phyloP scores from a whole-genome alignment of 2,329 filamentous ascomycete genomes.

The Colletotrichum sp. region DNA sequence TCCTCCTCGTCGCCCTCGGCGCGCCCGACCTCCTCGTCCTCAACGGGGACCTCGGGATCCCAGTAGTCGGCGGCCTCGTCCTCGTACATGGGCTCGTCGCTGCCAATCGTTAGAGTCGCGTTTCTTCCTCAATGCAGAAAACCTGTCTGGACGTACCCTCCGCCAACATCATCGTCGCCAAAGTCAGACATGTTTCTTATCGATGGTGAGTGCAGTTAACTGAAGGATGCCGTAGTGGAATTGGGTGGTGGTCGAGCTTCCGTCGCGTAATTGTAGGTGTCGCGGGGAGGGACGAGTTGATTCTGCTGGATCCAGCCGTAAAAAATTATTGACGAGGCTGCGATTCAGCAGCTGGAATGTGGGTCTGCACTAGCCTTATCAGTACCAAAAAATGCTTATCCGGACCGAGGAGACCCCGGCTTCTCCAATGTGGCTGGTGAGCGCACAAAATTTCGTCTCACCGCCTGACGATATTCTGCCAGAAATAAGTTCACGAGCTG shows the following conservation, averaged over 20 bases:
- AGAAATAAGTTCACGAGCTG: conserved; percentile 8
- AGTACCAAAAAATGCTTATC: conserved; percentile 4
- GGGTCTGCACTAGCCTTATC: conserved; percentile 14
- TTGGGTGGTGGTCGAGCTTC: background rate
- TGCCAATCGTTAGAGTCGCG: conserved; percentile 31
- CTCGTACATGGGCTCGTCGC: conserved; percentile 75
- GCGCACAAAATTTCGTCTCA: conserved; percentile 19
- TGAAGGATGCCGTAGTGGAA: background rate
- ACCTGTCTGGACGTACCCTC: conserved; percentile 11
- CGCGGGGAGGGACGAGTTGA: background rate
- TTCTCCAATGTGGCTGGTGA: background rate
- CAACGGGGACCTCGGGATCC: conserved; percentile 48
- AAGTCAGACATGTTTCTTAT: conserved; percentile 70
- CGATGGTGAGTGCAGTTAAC: background rate
- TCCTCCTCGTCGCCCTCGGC: conserved; percentile 60
- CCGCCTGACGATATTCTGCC: conserved; percentile 14
- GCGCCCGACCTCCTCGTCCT: conserved; percentile 61
- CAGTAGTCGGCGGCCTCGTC: conserved; percentile 62
- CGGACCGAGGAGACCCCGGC: conserved; percentile 13
- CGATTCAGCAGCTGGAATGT: background rate
- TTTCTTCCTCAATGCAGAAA: background rate
- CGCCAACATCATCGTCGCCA: conserved; percentile 60
- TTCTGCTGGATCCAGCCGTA: conserved; percentile 13
- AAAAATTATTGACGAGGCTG: conserved; percentile 25
- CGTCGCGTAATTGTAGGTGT: background rate